Evolutionary conservation across 768 basidiomycete species (phyloP), one percentile per base, ranked within the genome.

Genomic region (Lactarius evosmus): DNA sequence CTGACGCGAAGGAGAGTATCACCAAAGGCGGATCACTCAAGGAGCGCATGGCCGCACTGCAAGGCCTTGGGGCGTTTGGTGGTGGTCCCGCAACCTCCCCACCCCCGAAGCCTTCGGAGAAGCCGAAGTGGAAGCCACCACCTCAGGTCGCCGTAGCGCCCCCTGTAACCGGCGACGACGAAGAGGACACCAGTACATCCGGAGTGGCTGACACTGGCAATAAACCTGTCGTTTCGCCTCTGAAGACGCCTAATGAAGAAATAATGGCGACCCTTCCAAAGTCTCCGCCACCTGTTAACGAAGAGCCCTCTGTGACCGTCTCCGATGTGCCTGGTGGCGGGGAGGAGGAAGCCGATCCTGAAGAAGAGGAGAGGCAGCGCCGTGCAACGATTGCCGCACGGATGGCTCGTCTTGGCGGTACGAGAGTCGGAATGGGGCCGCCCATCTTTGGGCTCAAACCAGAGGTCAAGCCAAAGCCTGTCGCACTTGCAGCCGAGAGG

Each of bases 1-100:
- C 85, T 32, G 95, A 98, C 78, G 95, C 95, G 25, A 87, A 89
- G 74, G 89, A 88, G 70, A 89, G 88, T 70, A 95, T 96, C 74
- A 83, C 83, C 6, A 85, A 85, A 61, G 88, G 83, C 3, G 88
- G 85, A 5, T 92, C 91, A 61, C 76, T 98, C 68, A 95, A 88
- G 77, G 96, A 97, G 63, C 85, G 96, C 40, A 97, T 98, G 94
- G 94, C 94, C 33, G 93, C 94, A 3, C 77, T 98, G 40, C 91
- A 94, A 73, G 92, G 90, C 8, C 86, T 82, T 51, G 89, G 91
- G 17, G 93, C 79, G 11, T 93, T 96, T 70, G 91, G 91, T 17
- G 81, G 78, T 1, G 72, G 72, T 1, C 72, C 74, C 6, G 66
- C 74, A n/a, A 72, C 79, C 17, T 81, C 86, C 1, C 81, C 84